These are phyloP conservation scores for Purpureocillium takamizusanense DNA, from an alignment of 2,329 filamentous ascomycete species.

Conservation along the genomic window DNA sequence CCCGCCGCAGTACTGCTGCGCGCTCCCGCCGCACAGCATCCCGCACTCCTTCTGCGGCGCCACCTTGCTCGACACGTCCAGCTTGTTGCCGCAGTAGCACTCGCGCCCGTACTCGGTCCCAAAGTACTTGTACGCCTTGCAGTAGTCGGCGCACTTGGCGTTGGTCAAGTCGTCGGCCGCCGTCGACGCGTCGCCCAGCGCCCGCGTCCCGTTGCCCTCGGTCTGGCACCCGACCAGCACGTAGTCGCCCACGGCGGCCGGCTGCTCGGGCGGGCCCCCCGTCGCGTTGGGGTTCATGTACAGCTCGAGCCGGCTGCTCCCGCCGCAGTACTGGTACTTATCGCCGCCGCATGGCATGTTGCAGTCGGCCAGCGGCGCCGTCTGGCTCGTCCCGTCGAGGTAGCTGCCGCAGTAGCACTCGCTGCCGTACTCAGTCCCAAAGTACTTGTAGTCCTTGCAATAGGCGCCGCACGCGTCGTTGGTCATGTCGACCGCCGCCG, in stretches of 20 bases:
- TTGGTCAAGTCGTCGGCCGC: slow-evolving; percentile 22
- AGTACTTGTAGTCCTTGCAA: slow-evolving; percentile 28
- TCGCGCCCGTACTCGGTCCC: slow-evolving; percentile 28
- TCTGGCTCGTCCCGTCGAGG: slow-evolving; percentile 15
- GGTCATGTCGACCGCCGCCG: slow-evolving; percentile 19
- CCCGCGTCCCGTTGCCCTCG: slow-evolving; percentile 23
- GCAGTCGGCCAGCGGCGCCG: slow-evolving; percentile 21
- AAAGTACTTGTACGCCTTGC: slow-evolving; percentile 20
- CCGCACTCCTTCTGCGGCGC: slow-evolving; percentile 24
- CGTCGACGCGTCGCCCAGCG: slow-evolving; percentile 16
- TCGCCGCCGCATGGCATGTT: slow-evolving; percentile 24
- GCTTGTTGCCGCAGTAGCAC: slow-evolving; percentile 25
- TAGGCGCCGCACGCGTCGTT: slow-evolving; percentile 22
- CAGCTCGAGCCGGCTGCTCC: slow-evolving; percentile 21
- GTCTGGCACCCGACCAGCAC: slow-evolving; percentile 25
- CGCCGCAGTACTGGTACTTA: slow-evolving; percentile 23
- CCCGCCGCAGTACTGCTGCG: slow-evolving; percentile 28
- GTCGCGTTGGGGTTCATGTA: slow-evolving; percentile 19
- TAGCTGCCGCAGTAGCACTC: slow-evolving; percentile 30
- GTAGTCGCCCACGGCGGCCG: slow-evolving; percentile 21
- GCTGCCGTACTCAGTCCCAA: slow-evolving; percentile 28
- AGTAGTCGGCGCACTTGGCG: slow-evolving; percentile 21
- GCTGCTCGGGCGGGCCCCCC: slow-evolving; percentile 20
- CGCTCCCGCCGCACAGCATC: slow-evolving; percentile 31
- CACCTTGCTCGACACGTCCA: slow-evolving; percentile 17